Conservation (phyloP, 2,329 filamentous ascomycete species). For the Fusarium tanahbumbuense region DNA sequence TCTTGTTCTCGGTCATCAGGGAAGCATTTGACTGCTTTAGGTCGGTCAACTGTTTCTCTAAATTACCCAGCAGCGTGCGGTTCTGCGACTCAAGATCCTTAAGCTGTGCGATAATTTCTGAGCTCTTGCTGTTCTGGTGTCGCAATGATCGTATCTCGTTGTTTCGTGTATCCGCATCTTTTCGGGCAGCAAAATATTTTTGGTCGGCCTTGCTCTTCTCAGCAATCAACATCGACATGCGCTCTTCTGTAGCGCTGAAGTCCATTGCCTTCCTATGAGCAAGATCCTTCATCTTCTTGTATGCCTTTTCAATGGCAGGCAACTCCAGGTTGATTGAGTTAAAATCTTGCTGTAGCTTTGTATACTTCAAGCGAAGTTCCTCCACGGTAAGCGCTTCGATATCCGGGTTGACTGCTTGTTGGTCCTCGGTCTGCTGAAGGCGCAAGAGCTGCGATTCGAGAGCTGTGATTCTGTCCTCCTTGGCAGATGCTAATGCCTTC, state of each 20-base stretch:
- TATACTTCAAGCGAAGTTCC: conserved; percentile 78
- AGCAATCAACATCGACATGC: conserved; percentile 76
- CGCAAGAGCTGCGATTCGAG: conserved; percentile 86
- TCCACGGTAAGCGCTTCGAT: conserved; percentile 73
- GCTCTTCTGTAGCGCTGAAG: conserved; percentile 79
- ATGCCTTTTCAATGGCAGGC: conserved; percentile 88
- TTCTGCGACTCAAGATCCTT: conserved; percentile 89
- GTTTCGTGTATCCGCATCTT: conserved; percentile 87
- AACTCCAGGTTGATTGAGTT: conserved; percentile 87
- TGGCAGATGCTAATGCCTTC: conserved; percentile 81
- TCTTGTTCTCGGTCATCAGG: conserved; percentile 77
- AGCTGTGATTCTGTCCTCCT: conserved; percentile 82
- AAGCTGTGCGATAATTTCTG: conserved; percentile 90
- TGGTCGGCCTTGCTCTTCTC: conserved; percentile 98
- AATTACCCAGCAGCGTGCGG: conserved; percentile 78
- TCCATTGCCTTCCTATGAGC: conserved; percentile 90
- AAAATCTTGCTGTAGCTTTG: conserved; percentile 82
- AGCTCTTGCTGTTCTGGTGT: conserved; percentile 87
- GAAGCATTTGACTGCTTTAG: conserved; percentile 81
- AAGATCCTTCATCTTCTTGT: conserved; percentile 86
- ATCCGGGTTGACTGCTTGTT: conserved; percentile 57
- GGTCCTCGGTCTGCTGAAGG: conserved; percentile 64
- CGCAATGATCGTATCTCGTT: conserved; percentile 83
- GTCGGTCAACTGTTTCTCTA: conserved; percentile 92
- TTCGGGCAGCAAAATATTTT: conserved; percentile 96